Conservation (phyloP, 352 stramenopile genomes). For the Elongisporangium anandrum region DNA sequence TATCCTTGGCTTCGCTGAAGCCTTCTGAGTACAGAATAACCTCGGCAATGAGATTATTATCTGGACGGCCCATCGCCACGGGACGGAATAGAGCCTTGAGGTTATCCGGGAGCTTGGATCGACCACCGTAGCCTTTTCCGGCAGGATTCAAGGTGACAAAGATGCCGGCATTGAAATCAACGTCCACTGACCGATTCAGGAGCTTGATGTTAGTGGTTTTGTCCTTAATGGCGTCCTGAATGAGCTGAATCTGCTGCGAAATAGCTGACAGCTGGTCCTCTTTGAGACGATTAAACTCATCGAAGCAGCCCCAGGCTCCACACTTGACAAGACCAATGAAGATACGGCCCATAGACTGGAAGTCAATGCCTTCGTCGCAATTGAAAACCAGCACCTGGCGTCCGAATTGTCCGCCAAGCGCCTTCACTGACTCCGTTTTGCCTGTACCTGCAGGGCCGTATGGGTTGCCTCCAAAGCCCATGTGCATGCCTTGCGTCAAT, state of each 20-base stretch:
- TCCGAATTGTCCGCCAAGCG: constrained; percentile 87
- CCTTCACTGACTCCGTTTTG: constrained; percentile 95
- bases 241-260: constrained; percentile 94
- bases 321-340: constrained; percentile 95
- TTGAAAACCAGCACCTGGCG: constrained; percentile 93
- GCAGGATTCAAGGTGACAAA: constrained; percentile 96
- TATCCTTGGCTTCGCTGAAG: constrained; percentile 87
- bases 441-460: constrained; percentile 93
- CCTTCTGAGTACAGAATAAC: constrained; percentile 92
- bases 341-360: constrained; percentile 93
- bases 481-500: constrained; percentile 91
- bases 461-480: constrained; percentile 92
- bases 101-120: constrained; percentile 92
- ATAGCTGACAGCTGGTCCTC: constrained; percentile 93
- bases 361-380: constrained; percentile 94
- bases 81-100: constrained; percentile 94
- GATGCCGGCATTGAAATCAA: constrained; percentile 93
- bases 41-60: constrained; percentile 94
- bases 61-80: constrained; percentile 89
- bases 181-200: constrained; percentile 80
- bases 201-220: constrained; percentile 65
- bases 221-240: constrained; percentile 93
- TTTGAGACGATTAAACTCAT: constrained; percentile 96
- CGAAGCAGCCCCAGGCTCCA: constrained; percentile 95
- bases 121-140: constrained; percentile 92